phyloP scores from a whole-genome alignment of 768 basidiomycete genomes.

The Candolleomyces aberdarensis region DNA sequence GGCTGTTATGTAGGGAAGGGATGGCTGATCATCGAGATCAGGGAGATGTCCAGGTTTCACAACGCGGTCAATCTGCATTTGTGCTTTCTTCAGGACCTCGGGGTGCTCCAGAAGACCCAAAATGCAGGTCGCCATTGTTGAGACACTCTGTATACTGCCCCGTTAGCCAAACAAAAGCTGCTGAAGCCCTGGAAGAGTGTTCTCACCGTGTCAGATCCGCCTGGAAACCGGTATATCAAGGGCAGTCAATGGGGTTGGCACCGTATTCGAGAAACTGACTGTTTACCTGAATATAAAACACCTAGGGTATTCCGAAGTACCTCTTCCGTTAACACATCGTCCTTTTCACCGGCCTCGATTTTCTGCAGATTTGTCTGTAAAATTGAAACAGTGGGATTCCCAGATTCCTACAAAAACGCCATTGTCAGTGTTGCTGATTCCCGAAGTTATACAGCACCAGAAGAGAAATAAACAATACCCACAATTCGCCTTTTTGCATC shows the following conservation, averaged over 20 bases:
- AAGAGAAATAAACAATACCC: conserved; percentile 3
- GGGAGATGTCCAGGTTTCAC: conserved; percentile 29
- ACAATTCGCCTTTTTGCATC: conserved; percentile 30
- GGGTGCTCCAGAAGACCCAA: conserved; percentile 11
- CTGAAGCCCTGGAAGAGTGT: too few species aligned
- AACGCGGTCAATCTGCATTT: conserved; percentile 31
- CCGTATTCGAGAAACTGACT: too few species aligned
- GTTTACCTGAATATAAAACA: conserved; percentile 20
- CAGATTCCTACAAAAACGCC: conserved; percentile 10
- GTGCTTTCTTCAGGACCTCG: conserved; percentile 25
- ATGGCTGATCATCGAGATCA: conserved; percentile 22
- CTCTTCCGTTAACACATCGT: conserved; percentile 13
- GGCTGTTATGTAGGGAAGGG: conserved; percentile 30
- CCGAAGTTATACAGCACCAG: not conserved
- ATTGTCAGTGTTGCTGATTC: not conserved
- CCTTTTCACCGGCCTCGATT: conserved; percentile 6
- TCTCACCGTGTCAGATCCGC: conserved; percentile 19
- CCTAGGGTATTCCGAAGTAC: conserved; percentile 20
- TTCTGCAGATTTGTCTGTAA: conserved; percentile 12
- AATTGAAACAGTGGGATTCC: conserved; percentile 14
- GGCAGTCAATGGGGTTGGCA: not conserved
- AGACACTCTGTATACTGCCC: not conserved
- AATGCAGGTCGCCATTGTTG: conserved; percentile 10
- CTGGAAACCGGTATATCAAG: not conserved
- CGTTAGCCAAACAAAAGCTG: too few species aligned